phyloP scores from a whole-genome alignment of 306 rosid genomes.

The Cicer judaicum region DNA sequence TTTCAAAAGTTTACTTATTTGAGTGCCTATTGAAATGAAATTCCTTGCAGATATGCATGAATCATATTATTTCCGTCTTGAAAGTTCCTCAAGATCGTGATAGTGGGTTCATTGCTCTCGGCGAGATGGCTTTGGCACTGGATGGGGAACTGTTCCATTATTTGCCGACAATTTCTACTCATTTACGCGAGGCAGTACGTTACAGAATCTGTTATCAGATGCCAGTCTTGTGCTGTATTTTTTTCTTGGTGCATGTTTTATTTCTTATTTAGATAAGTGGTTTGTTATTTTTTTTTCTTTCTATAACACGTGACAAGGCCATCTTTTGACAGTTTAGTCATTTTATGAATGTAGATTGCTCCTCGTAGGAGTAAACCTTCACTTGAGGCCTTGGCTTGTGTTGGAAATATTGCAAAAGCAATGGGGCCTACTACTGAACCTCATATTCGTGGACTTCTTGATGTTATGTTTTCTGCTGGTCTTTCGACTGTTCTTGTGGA shows the following conservation, averaged over 20 bases:
- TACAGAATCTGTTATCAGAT: conserved; percentile 27
- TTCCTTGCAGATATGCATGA: conserved; percentile 94
- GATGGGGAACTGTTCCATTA: conserved; percentile 89
- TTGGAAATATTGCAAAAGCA: conserved; percentile 96
- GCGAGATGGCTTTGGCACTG: conserved; percentile 99
- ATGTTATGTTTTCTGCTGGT: conserved; percentile 91
- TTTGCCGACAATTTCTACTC: conserved; percentile 85
- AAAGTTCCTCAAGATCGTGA: conserved; percentile 94
- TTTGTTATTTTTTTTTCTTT: conserved; percentile 41
- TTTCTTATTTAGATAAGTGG: conserved; percentile 31
- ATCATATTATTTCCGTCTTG: conserved; percentile 92
- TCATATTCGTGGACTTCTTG: conserved; percentile 88
- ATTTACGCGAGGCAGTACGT: conserved; percentile 95
- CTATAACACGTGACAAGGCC: conserved; percentile 34
- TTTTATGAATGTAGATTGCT: conserved; percentile 75
- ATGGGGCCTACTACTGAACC: conserved; percentile 92
- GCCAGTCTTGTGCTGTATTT: conserved; percentile 29
- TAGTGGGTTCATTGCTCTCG: conserved; percentile 97
- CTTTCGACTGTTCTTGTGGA: conserved; percentile 90
- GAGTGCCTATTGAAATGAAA: conserved; percentile 46
- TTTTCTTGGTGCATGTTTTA: conserved; percentile 27
- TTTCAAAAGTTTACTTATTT: conserved; percentile 24
- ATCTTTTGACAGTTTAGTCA: conserved; percentile 41
- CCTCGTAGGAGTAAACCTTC: conserved; percentile 97
- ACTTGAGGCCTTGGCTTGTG: conserved; percentile 97